Evolutionary conservation across 129 eudicot species (phyloP), one percentile per base, ranked within the genome.

Genomic region (Flaveria ramosissima): DNA sequence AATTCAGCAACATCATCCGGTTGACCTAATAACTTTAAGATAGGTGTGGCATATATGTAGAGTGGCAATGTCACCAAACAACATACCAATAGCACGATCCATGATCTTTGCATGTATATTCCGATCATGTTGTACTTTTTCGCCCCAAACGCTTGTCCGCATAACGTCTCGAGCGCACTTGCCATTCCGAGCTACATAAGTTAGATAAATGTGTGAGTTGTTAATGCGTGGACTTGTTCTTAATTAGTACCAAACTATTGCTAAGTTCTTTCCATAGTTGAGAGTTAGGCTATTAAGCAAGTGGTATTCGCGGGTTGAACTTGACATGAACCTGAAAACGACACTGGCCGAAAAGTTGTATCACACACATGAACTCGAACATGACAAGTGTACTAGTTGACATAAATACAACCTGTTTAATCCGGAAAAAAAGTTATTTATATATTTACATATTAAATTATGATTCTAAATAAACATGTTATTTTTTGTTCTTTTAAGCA

Each of bases 101-200:
- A 87, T 21, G 96, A 90, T 24, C 93, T 70, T 71, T 90, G 96
- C 89, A 90, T 84, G 62, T 90, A 90, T 70, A 90, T 81, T 1
- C 96, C 96, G 55, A 90, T 57, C 96, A 88, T 86, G 85, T 75
- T 77, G 87, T 85, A 71, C 71, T 72, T 84, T 71, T 86, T 88
- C 13, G 92, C 93, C 17, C 96, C 96, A 7, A 73, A 90, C 3
- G 96, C 96, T 78, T 90, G 96, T 27, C 96, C 96, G n/a, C 96
- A 90, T 42, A 90, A 68, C 10, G 96, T 90, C 81, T 90, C 96
- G 30, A 90, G 77, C n/a, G 96, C 96, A 73, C 96, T 90, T 6
- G 93, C 96, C 96, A 90, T 90, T 41, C 96, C 96, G 15, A 90
- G 71, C 96, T 90, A 48, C 11, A 26, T 17, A 13, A 17, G 50